Base-by-base conservation (phyloP, 2,329 filamentous ascomycete genomes). In the Pyrenophora tritici-repentis region DNA sequence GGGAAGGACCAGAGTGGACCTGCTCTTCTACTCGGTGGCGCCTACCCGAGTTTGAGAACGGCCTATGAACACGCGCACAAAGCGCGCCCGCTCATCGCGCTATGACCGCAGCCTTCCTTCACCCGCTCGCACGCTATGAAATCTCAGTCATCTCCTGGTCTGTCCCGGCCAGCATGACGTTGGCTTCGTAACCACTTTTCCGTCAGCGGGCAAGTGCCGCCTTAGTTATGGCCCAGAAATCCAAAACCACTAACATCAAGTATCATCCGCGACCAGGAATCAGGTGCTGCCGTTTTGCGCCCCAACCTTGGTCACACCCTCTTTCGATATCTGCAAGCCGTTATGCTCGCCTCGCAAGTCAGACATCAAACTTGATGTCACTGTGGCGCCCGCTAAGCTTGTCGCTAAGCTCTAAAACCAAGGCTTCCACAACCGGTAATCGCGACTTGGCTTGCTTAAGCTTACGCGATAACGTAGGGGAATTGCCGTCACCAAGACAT, bases 91-190 rank as follows among this genome's bases (percentile, higher is more conserved):
- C 48, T 39, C 24, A 29, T 41, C 35, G 42, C 44, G 53, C 53
- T 57, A 63, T 59, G 55, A 59, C 56, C 53, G 34, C 55, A 44
- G 42, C 55, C 53, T 42, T 54, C 34, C 17, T 29, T 45, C 36
- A 44, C 37, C 41, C 40, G 42, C 38, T 36, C 24, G 38, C 32
- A 43, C 18, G 44, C 50, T 46, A 49, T 46, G 50, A 53, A 38
- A 56, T 62, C 54, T 60, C 53, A 45, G 49, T 45, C 20, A 45
- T 45, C 42, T 29, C 48, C 42, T 55, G 43, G 47, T 34, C 40
- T 42, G 26, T 29, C 46, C 42, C 41, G 16, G 39, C 41, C 17
- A 37, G 34, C 32, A 39, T 54, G 54, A 55, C 45, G 54, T 52
- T 32, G 31, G 14, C 8, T 9, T 35, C 12, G 22, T 29, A 22